Conservation (phyloP, 1,139 yeast genomes). For the Scheffersomyces segobiensis region DNA sequence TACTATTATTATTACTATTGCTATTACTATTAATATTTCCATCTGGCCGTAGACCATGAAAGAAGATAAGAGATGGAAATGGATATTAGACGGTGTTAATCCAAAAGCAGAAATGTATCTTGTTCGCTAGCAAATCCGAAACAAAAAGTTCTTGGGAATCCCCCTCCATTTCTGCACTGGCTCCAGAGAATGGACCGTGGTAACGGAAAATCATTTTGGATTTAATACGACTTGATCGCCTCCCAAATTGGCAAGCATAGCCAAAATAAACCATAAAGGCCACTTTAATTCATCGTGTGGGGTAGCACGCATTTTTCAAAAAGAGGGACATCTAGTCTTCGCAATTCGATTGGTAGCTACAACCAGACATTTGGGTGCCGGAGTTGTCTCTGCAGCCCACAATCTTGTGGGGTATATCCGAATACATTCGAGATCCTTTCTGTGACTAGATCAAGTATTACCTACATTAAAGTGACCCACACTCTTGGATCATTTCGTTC, state of each 20-base stretch:
- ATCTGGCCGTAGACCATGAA: neutral
- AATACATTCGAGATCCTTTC: neutral
- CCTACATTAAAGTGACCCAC: neutral
- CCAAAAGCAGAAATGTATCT: neutral
- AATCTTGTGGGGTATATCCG: neutral
- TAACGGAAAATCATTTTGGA: neutral
- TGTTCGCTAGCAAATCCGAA: neutral
- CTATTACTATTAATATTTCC: neutral
- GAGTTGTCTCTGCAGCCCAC: neutral
- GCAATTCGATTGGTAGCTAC: neutral
- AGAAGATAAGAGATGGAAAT: neutral
- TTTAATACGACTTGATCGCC: neutral
- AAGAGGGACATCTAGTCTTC: neutral
- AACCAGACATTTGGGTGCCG: neutral
- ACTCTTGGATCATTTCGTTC: neutral
- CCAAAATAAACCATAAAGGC: neutral
- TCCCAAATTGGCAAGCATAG: neutral
- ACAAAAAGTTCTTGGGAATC: neutral
- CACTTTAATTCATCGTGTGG: neutral
- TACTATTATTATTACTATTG: too few species aligned
- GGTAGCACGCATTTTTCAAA: neutral
- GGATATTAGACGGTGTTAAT: neutral
- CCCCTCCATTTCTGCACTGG: neutral
- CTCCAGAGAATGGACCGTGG: neutral
- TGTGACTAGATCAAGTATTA: neutral